Evolutionary conservation across 352 stramenopile species (phyloP).

Genomic region (Pythium aquatile): DNA sequence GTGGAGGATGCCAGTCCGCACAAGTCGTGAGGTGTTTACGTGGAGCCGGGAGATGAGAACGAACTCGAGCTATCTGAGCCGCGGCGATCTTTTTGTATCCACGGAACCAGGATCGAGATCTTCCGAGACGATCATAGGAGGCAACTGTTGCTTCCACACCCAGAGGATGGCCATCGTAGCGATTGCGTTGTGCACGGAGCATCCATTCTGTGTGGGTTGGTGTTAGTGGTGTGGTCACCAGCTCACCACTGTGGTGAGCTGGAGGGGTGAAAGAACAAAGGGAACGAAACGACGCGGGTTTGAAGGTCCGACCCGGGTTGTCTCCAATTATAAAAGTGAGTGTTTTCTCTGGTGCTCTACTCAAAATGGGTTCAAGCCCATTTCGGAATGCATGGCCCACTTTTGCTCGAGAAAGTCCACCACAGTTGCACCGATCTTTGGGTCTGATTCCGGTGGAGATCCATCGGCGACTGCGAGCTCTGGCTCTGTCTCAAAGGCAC

Average conservation of each 20-base stretch:
- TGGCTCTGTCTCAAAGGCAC: neutral
- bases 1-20: neutral
- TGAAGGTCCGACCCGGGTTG: neutral
- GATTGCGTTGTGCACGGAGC: no score
- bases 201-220: no score
- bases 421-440: slow-evolving; percentile 1
- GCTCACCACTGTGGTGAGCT: no score
- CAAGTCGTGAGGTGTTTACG: no score
- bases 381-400: neutral
- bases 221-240: no score
- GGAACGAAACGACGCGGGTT: neutral
- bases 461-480: neutral
- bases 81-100: neutral
- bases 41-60: neutral
- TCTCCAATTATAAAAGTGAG: no score
- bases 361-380: neutral
- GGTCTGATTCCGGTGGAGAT: neutral
- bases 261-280: neutral
- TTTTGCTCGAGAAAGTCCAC: neutral
- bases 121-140: neutral
- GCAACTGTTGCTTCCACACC: no score
- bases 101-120: neutral
- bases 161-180: no score
- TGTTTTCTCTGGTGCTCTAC: no score
- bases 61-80: neutral